Conservation (phyloP, 2,329 filamentous ascomycete genomes). For the Colletotrichum cereale region DNA sequence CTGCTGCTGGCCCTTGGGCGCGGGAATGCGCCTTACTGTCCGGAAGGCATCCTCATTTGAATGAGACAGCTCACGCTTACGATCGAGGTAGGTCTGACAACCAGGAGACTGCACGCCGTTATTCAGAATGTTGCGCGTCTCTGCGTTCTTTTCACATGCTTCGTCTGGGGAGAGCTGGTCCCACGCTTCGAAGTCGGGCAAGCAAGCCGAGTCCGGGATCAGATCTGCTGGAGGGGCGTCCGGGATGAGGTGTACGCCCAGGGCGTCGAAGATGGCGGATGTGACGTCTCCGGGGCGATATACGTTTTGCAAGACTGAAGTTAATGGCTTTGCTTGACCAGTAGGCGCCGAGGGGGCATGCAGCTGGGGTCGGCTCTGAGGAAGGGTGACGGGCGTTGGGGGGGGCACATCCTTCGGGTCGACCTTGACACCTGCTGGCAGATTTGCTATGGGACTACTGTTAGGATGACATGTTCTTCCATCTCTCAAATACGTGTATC, state of each 20-base stretch:
- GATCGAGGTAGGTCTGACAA: conserved; percentile 69
- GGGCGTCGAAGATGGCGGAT: conserved; percentile 65
- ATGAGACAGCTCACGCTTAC: conserved; percentile 67
- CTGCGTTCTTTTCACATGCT: conserved; percentile 61
- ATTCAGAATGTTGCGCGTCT: conserved; percentile 62
- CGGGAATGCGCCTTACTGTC: conserved; percentile 69
- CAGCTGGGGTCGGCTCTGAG: conserved; percentile 54
- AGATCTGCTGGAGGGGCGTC: conserved; percentile 63
- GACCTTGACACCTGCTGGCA: conserved; percentile 45
- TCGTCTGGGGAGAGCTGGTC: conserved; percentile 62
- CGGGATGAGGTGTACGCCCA: conserved; percentile 67
- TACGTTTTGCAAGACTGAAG: conserved; percentile 65
- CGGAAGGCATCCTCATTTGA: conserved; percentile 71
- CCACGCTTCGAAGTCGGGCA: conserved; percentile 68
- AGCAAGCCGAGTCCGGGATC: conserved; percentile 64
- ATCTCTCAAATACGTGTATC: no score
- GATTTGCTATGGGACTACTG: conserved; percentile 44
- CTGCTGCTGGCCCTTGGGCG: conserved; percentile 64
- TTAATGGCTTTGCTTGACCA: conserved; percentile 54
- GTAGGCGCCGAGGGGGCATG: conserved; percentile 25
- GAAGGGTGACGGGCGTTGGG: conserved; percentile 67
- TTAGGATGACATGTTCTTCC: conserved; percentile 26
- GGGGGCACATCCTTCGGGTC: conserved; percentile 67
- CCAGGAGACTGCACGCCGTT: conserved; percentile 69
- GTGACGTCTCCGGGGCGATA: conserved; percentile 64